A percentile compares a stretch with the other conserved stretches of the same genome.
These are phyloP conservation scores for Talaromyces thailandensis DNA, from an alignment of 495 filamentous ascomycete genomes.

Conservation along the genomic window DNA sequence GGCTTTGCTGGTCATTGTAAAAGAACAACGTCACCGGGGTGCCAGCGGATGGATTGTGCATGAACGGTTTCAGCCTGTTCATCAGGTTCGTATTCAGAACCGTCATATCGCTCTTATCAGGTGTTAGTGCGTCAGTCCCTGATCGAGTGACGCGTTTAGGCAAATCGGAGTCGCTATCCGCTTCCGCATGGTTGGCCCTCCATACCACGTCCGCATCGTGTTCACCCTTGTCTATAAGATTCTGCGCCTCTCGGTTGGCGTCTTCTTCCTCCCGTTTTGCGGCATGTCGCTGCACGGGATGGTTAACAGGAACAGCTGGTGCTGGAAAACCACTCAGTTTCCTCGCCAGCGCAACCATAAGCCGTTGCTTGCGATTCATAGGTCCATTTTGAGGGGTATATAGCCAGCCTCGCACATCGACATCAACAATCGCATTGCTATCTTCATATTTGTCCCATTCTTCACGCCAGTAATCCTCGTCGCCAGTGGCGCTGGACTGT, in stretches of 20 bases:
- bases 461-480: slow-evolving; percentile 45
- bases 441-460: slow-evolving; percentile 65
- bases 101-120: slow-evolving; percentile 62
- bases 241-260: slow-evolving; percentile 61
- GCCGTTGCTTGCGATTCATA: slow-evolving; percentile 78
- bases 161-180: slow-evolving; percentile 8
- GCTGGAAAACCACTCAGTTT: slow-evolving; percentile 77
- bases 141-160: slow-evolving; percentile 5
- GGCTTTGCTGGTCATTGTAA: slow-evolving; percentile 71
- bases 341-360: slow-evolving; percentile 75
- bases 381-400: slow-evolving; percentile 77
- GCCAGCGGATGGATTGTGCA: slow-evolving; percentile 67
- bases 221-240: slow-evolving; percentile 61
- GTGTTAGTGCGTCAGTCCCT: slow-evolving; percentile 34
- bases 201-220: slow-evolving; percentile 61
- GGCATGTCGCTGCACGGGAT: slow-evolving; percentile 17
- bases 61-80: slow-evolving; percentile 78
- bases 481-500: slow-evolving; percentile 32
- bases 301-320: slow-evolving; percentile 34
- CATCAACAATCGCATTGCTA: slow-evolving; percentile 76
- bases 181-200: slow-evolving; percentile 26
- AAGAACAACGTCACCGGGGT: slow-evolving; percentile 84
- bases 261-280: slow-evolving; percentile 47
- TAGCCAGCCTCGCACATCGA: slow-evolving; percentile 92
- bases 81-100: slow-evolving; percentile 80